Conservation (phyloP, 1,284 basidiomycete genomes). For the Stereum hirsutum region DNA sequence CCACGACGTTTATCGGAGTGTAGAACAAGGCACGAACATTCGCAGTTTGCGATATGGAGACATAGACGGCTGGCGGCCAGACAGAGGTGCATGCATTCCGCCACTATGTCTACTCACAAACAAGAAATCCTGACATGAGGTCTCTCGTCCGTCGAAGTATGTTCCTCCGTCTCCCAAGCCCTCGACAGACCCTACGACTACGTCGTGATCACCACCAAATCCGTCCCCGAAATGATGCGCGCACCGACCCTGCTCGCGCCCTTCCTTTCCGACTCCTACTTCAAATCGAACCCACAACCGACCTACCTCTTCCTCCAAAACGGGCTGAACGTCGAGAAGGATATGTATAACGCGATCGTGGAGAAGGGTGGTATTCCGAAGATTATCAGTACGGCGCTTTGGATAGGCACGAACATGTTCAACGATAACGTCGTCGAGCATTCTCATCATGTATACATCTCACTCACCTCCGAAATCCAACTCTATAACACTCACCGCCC, state of each 20-base stretch:
- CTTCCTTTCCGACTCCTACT: slow-evolving; percentile 42
- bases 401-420: slow-evolving; percentile 41
- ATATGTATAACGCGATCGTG: slow-evolving; percentile 48
- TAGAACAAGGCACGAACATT: slow-evolving; percentile 46
- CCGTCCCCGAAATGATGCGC: slow-evolving; percentile 56
- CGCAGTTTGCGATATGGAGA: slow-evolving; percentile 52
- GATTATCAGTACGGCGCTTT: slow-evolving; percentile 46
- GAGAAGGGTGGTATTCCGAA: slow-evolving; percentile 32
- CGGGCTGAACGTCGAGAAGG: slow-evolving; percentile 66
- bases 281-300: slow-evolving; percentile 36
- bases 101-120: not conserved
- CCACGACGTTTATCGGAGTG: not conserved
- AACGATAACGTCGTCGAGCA: slow-evolving; percentile 41
- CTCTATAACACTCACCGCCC: no score
- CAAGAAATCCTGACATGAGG: not conserved
- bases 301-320: slow-evolving; percentile 71
- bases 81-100: slow-evolving; percentile 33
- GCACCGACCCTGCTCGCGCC: slow-evolving; percentile 53
- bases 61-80: slow-evolving; percentile 50
- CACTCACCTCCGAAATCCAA: not conserved
- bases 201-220: slow-evolving; percentile 66
- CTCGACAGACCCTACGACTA: slow-evolving; percentile 54
- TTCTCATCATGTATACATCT: slow-evolving; percentile 34
- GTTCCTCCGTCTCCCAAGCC: slow-evolving; percentile 47
- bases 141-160: slow-evolving; percentile 26